Evolutionary conservation across 2,329 filamentous ascomycete genomes (phyloP).

Genomic region (Colletotrichum chrysophilum): DNA sequence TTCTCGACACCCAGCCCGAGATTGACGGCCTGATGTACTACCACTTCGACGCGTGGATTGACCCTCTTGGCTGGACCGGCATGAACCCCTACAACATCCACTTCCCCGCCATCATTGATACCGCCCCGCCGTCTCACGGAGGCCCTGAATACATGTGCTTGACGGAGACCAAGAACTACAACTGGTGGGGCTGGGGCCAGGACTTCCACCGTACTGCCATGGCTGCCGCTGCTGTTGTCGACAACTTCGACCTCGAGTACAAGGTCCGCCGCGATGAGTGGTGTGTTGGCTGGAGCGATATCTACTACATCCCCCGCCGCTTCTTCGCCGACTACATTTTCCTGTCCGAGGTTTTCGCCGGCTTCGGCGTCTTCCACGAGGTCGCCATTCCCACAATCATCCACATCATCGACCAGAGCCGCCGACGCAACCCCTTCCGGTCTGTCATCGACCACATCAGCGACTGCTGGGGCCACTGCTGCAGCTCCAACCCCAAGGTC

Average conservation of each 20-base stretch:
- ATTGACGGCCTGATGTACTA: conserved; percentile 35
- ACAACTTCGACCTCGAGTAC: conserved; percentile 26
- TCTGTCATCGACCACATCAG: conserved; percentile 21
- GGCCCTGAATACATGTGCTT: conserved; percentile 27
- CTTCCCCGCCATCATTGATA: conserved; percentile 27
- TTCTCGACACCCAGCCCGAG: conserved; percentile 31
- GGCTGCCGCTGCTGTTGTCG: conserved; percentile 19
- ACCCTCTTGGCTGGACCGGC: conserved; percentile 30
- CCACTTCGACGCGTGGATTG: conserved; percentile 38
- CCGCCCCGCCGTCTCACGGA: conserved; percentile 19
- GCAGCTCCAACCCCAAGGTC: conserved; percentile 21
- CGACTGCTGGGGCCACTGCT: conserved; percentile 26
- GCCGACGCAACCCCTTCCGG: conserved; percentile 20
- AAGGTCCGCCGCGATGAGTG: conserved; percentile 27
- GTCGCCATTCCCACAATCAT: conserved; percentile 35
- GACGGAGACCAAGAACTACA: conserved; percentile 22
- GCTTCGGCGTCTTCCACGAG: conserved; percentile 32
- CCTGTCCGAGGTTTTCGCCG: conserved; percentile 28
- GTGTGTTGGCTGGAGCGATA: conserved; percentile 37
- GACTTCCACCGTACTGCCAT: conserved; percentile 23
- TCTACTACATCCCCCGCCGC: conserved; percentile 36
- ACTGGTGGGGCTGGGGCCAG: conserved; percentile 27
- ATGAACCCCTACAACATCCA: conserved; percentile 32
- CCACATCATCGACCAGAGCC: conserved; percentile 33
- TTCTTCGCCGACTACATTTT: conserved; percentile 36